Conservation (phyloP, 768 basidiomycete species). For the Gymnopilus dilepis region DNA sequence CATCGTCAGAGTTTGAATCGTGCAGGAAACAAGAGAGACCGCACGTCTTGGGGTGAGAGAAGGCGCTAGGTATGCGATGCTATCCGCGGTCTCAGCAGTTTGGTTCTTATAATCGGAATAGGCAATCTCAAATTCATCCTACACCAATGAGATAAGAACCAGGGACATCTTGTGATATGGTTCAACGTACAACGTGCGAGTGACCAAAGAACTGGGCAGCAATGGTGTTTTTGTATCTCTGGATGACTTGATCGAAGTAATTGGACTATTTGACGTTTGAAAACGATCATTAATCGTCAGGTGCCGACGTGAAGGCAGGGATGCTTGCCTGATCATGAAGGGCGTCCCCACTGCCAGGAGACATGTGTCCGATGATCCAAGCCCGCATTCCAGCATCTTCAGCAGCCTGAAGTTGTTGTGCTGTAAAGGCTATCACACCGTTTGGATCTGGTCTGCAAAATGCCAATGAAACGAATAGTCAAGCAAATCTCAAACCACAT, state of each 20-base stretch:
- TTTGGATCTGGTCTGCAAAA: conserved; percentile 55
- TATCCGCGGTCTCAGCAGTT: conserved; percentile 48
- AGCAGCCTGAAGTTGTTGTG: conserved; percentile 58
- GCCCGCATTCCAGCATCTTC: conserved; percentile 64
- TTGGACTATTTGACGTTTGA: conserved; percentile 53
- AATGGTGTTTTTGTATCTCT: conserved; percentile 62
- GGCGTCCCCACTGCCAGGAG: conserved; percentile 52
- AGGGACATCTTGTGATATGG: too few species aligned
- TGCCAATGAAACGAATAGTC: neutral
- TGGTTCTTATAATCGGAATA: conserved; percentile 59
- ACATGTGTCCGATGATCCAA: conserved; percentile 69
- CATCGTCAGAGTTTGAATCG: neutral
- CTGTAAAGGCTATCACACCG: conserved; percentile 59
- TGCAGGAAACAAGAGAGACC: conserved; percentile 16
- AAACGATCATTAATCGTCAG: neutral
- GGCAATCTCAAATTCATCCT: conserved; percentile 65
- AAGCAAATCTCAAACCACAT: conserved; percentile 21
- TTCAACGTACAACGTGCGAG: conserved; percentile 43
- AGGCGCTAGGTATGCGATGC: conserved; percentile 56
- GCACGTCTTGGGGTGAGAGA: conserved; percentile 62
- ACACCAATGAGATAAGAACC: too few species aligned
- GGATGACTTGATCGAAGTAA: conserved; percentile 66
- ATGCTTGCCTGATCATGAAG: conserved; percentile 54
- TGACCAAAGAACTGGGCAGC: conserved; percentile 69
- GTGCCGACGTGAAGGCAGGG: neutral